Conservation (phyloP, 2,329 filamentous ascomycete species). For the Microdochium paspali region DNA sequence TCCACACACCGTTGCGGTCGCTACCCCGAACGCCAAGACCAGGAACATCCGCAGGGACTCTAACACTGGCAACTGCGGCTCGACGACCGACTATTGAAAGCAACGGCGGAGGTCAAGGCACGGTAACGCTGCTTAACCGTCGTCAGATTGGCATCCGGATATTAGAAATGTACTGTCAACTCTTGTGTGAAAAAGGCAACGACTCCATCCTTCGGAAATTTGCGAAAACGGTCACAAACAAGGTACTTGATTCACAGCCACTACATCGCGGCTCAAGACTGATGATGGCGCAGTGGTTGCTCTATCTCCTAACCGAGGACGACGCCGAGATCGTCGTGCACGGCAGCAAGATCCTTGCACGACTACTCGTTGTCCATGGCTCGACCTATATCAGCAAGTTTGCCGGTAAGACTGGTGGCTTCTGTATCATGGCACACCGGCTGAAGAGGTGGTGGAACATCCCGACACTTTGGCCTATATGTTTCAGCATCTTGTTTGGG, state of each 20-base stretch:
- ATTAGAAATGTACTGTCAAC: constrained; percentile 64
- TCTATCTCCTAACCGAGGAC: constrained; percentile 83
- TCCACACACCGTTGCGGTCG: constrained; percentile 51
- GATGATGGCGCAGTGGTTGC: constrained; percentile 58
- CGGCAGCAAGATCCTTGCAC: constrained; percentile 73
- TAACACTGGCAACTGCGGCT: constrained; percentile 27
- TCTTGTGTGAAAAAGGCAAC: constrained; percentile 68
- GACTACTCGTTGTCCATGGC: constrained; percentile 76
- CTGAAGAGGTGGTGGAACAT: constrained; percentile 85
- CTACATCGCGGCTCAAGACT: constrained; percentile 17
- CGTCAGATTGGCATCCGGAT: constrained; percentile 66
- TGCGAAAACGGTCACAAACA: constrained; percentile 88
- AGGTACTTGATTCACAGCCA: constrained; percentile 43
- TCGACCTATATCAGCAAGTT: constrained; percentile 79
- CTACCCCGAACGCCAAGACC: constrained; percentile 42
- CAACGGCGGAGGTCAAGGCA: constrained; percentile 17
- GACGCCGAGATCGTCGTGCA: constrained; percentile 75
- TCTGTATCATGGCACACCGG: constrained; percentile 72
- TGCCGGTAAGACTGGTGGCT: constrained; percentile 72
- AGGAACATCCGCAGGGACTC: constrained; percentile 26
- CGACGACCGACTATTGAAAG: constrained; percentile 27
- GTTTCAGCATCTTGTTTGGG: constrained; percentile 82
- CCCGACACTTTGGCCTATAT: constrained; percentile 75
- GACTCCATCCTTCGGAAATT: constrained; percentile 71
- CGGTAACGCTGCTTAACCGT: constrained; percentile 41